Evolutionary conservation across 345 rosid species (phyloP).

Genomic region (Odontarrhena argentea): DNA sequence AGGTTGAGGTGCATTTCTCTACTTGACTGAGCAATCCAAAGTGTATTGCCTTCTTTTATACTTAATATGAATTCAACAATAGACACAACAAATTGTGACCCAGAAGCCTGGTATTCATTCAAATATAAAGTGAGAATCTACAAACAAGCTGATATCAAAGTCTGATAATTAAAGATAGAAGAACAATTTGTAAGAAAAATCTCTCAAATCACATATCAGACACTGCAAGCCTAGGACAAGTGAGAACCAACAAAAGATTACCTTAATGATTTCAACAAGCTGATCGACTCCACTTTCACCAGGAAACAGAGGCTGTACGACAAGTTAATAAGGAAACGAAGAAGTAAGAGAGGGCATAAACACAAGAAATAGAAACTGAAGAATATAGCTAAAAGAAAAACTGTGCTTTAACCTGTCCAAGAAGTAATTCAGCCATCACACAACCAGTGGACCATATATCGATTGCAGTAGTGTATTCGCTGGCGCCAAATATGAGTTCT

Average conservation of each 20-base stretch:
- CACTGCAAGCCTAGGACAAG: background rate
- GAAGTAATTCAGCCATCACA: conserved; percentile 94
- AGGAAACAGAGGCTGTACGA: conserved; percentile 81
- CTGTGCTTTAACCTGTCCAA: conserved; percentile 63
- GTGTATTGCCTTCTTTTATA: conserved; percentile 8
- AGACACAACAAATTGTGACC: background rate
- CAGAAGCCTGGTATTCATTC: conserved; percentile 9
- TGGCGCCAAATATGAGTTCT: conserved; percentile 92
- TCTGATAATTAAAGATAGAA: conserved; percentile 17
- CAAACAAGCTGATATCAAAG: conserved; percentile 6
- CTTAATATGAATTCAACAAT: conserved; percentile 17
- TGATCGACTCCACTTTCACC: conserved; percentile 98
- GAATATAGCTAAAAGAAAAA: conserved; percentile 4
- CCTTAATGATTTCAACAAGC: conserved; percentile 95
- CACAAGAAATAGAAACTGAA: background rate
- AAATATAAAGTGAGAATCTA: conserved; percentile 18
- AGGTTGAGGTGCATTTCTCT: conserved; percentile 18
- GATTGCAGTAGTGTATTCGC: conserved; percentile 88
- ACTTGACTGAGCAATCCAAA: conserved; percentile 28
- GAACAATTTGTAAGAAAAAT: conserved; percentile 13
- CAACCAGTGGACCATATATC: conserved; percentile 96
- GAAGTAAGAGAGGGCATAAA: conserved; percentile 21
- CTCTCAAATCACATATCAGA: conserved; percentile 15
- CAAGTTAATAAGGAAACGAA: conserved; percentile 19
- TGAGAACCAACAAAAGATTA: conserved; percentile 30